phyloP scores from a whole-genome alignment of 768 basidiomycete species.

The Boletus subcaerulescens region DNA sequence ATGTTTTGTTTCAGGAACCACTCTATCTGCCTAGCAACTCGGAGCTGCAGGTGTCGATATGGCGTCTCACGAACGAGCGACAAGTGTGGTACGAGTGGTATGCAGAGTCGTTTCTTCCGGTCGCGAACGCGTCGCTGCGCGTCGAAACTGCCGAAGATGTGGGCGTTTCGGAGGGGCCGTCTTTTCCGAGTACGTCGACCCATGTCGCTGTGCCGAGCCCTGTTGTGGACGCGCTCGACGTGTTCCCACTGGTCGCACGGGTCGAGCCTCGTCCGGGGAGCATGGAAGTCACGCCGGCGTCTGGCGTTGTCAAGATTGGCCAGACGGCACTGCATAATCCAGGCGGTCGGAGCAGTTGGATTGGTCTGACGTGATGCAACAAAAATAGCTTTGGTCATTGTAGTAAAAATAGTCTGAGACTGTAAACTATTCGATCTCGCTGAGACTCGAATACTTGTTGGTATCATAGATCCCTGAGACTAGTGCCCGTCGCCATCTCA shows the following conservation, averaged over 20 bases:
- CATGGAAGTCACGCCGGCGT: slow-evolving; percentile 20
- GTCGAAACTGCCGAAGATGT: slow-evolving; percentile 18
- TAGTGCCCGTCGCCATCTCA: too few species aligned
- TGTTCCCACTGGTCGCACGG: slow-evolving; percentile 25
- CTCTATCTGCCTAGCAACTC: slow-evolving; percentile 90
- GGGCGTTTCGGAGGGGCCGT: slow-evolving; percentile 16
- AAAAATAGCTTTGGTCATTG: background rate
- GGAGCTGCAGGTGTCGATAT: slow-evolving; percentile 89
- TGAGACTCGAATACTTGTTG: too few species aligned
- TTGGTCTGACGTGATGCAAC: slow-evolving; percentile 51
- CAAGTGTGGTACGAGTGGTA: slow-evolving; percentile 99
- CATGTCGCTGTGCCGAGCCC: slow-evolving; percentile 55
- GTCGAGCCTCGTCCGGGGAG: slow-evolving; percentile 7
- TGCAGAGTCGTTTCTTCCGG: slow-evolving; percentile 85
- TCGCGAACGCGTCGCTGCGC: slow-evolving; percentile 37
- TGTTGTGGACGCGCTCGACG: slow-evolving; percentile 63
- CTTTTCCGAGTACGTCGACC: slow-evolving; percentile 29
- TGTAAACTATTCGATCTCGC: background rate
- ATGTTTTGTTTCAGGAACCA: slow-evolving; percentile 60
- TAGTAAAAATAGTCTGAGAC: background rate
- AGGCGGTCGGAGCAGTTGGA: slow-evolving; percentile 88
- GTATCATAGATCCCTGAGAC: too few species aligned
- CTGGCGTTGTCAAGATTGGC: slow-evolving; percentile 80
- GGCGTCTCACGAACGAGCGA: slow-evolving; percentile 86
- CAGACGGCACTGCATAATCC: slow-evolving; percentile 94